phyloP scores from a whole-genome alignment of 2,329 filamentous ascomycete genomes.

The Hypoxylon sp. region DNA sequence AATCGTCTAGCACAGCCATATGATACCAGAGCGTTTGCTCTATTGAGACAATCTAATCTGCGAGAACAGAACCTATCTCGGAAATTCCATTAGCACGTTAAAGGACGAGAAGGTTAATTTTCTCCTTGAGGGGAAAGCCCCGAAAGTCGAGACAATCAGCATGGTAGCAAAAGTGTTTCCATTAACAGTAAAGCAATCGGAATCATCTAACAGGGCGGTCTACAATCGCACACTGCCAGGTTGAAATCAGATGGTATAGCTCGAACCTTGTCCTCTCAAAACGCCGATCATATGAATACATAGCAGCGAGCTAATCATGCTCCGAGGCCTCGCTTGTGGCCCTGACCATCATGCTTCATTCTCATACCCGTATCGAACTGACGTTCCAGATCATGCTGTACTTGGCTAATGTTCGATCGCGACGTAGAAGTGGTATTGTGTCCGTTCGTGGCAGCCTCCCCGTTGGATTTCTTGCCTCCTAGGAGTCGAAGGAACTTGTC shows the following conservation, averaged over 20 bases:
- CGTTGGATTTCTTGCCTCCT: constrained; percentile 61
- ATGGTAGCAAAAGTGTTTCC: constrained; percentile 5
- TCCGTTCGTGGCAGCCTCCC: constrained; percentile 30
- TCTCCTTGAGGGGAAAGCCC: background rate
- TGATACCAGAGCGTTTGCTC: constrained; percentile 35
- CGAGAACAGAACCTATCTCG: constrained; percentile 3
- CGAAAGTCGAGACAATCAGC: background rate
- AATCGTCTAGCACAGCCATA: constrained; percentile 24
- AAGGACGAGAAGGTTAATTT: background rate
- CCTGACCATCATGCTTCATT: constrained; percentile 65
- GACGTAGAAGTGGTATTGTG: constrained; percentile 34
- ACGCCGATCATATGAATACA: constrained; percentile 39
- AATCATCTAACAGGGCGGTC: constrained; percentile 6
- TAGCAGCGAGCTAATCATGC: constrained; percentile 49
- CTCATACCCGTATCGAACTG: constrained; percentile 69
- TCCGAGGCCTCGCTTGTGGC: constrained; percentile 64
- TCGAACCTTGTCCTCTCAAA: constrained; percentile 30
- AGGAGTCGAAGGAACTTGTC: constrained; percentile 69
- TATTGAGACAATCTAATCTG: constrained; percentile 25
- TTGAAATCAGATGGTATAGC: constrained; percentile 40
- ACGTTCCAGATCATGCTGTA: constrained; percentile 65
- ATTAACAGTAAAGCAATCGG: constrained; percentile 11
- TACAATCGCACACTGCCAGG: constrained; percentile 15
- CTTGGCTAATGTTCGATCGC: constrained; percentile 44
- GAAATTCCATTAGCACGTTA: background rate